Base-by-base conservation (phyloP, 345 rosid genomes). In the Pistacia integerrima region DNA sequence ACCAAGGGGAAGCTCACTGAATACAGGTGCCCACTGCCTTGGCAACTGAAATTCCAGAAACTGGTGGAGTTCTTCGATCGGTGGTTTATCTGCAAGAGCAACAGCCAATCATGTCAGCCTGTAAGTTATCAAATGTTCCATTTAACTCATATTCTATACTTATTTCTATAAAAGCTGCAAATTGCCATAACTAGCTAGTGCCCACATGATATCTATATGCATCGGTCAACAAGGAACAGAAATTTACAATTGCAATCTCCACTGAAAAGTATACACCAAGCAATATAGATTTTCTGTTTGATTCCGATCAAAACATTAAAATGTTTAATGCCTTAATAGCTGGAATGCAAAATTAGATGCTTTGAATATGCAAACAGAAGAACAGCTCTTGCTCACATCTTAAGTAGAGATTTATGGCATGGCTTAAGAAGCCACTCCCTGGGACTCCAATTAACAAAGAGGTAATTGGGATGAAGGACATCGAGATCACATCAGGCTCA, bases 41-140 rank as follows among this genome's bases (percentile, higher is more conserved):
- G 98, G 98, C 68, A 96, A 88, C 86, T 96, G 98, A 85, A 96
- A 93, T 80, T 96, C 99, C 79, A 96, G 79, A 85, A 96, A 96
- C 85, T 93, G 98, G 77, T 91, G 97, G 30, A 96, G 93, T 83
- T 96, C 99, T 85, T 84, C 90, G 66, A 90, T 85, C 22, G 97
- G 98, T 49, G 98, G 99, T 81, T 93, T 93, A 90, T 93, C 99
- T 93, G 84, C 79, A 67, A 83, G 69, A 76, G 69, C 48, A 75
- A 75, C 28, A 70, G 49, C 66, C 51, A 64, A 20, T 62, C 20
- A 79, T 36, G 59, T 48, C 25, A 80, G 4, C 17, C 48, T 2
- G 7, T 55, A 28, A 2, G 48, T 36, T 20, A 22, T 55, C 62
- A 62, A 36, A 18, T 51, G 16, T 51, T 25, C 14, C 30, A 20